Evolutionary conservation across 1,139 yeast species (phyloP), one percentile per base, ranked within the genome.

Genomic region (Saccharomycopsis phalli): DNA sequence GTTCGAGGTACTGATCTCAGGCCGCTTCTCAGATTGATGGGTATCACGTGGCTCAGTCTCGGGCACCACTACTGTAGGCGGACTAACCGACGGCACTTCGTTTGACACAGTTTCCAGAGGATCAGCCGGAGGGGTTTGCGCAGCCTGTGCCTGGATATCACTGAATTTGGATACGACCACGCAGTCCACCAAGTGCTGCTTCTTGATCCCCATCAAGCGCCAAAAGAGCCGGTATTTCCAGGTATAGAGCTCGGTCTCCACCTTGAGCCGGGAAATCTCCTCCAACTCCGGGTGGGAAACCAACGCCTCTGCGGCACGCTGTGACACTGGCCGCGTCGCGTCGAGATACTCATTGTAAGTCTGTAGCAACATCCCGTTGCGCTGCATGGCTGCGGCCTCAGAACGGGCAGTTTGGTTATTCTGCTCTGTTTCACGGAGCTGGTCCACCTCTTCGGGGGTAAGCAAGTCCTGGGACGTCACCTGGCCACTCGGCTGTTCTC

Each of bases 141-240:
- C n/a, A n/a, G n/a, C n/a, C n/a, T n/a, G n/a, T n/a, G n/a, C n/a
- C n/a, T n/a, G 21, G 6, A 30, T 30, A 18, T 34, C 39, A 23
- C 11, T 16, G 47, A 68, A 71, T 26, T 63, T 53, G 29, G 56
- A 53, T 34, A 74, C 55, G 16, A 75, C 75, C 17, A 71, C 74
- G 63, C 74, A 70, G 54, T 74, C 63, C 51, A 65, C 68, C 38
- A 77, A 51, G 49, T 76, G 74, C 2, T 52, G 48, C 41, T 54
- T 63, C 2, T 64, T 50, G 31, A 77, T 64, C 1, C 81, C 81
- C 77, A 76, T 71, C 3, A 71, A 17, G 35, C 53, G 56, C 80
- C 81, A 76, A 55, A 71, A 69, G 0, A 69, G 14, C n/a, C 56
- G 51, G 51, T 61, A 62, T 43, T 59, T 55, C 40, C 68, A 50